A percentile compares a stretch with the other conserved stretches of the same genome.
phyloP scores from a whole-genome alignment of 2,329 filamentous ascomycete genomes.

The Pyricularia sp. region DNA sequence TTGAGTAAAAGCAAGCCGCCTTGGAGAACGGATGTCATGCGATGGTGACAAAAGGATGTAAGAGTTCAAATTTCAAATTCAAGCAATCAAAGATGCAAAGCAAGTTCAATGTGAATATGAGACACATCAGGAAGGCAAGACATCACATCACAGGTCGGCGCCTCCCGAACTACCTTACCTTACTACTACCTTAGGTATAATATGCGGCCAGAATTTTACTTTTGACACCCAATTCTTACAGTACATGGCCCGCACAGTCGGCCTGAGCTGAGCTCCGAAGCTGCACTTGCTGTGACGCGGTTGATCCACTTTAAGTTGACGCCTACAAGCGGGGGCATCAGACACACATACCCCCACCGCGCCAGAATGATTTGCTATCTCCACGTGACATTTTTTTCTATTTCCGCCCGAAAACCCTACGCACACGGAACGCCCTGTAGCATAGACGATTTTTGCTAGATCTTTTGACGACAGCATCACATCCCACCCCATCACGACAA shows the following conservation, averaged over 20 bases:
- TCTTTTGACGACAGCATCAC: background rate
- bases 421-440: background rate
- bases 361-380: background rate
- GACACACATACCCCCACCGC: background rate
- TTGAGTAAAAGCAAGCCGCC: background rate
- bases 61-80: no score
- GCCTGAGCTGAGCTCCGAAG: background rate
- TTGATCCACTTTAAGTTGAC: background rate
- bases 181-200: no score
- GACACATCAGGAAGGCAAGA: background rate
- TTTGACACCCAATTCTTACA: background rate
- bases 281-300: background rate
- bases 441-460: background rate
- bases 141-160: no score
- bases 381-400: background rate
- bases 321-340: background rate
- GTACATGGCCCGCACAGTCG: background rate
- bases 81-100: background rate
- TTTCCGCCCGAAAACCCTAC: background rate
- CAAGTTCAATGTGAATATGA: background rate
- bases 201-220: background rate
- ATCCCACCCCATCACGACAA: background rate
- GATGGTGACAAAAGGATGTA: no score
- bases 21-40: background rate
- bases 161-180: no score